phyloP scores from a whole-genome alignment of 345 rosid genomes.

The Xanthoceras sorbifolium region DNA sequence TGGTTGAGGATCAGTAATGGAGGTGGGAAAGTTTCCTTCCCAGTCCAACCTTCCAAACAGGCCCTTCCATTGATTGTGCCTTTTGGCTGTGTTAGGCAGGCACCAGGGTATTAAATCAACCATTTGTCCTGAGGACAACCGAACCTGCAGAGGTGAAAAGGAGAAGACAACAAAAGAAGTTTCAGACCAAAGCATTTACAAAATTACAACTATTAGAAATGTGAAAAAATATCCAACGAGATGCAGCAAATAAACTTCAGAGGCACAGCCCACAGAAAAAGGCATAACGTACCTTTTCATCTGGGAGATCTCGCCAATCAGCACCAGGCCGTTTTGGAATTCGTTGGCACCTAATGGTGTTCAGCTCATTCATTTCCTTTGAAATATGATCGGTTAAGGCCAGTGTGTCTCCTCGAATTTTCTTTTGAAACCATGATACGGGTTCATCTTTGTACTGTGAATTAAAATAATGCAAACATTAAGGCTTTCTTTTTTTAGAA shows the following conservation, averaged over 20 bases:
- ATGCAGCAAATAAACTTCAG: not conserved
- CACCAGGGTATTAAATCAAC: slow-evolving; percentile 79
- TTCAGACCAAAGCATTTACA: not conserved
- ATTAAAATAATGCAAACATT: slow-evolving; percentile 1
- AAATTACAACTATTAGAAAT: not conserved
- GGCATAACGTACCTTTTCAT: slow-evolving; percentile 56
- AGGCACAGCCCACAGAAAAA: not conserved
- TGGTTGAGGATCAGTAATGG: slow-evolving; percentile 86
- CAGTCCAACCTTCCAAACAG: slow-evolving; percentile 86
- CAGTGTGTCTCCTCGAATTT: slow-evolving; percentile 51
- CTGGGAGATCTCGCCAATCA: slow-evolving; percentile 89
- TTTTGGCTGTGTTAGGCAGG: slow-evolving; percentile 73
- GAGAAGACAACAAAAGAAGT: not conserved
- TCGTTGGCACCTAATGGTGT: slow-evolving; percentile 64
- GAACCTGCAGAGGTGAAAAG: slow-evolving; percentile 43
- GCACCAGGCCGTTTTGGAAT: slow-evolving; percentile 89
- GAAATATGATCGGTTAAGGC: slow-evolving; percentile 76
- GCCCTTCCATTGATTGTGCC: slow-evolving; percentile 91
- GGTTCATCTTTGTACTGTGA: slow-evolving; percentile 62
- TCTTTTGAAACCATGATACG: slow-evolving; percentile 84
- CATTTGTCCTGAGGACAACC: slow-evolving; percentile 58
- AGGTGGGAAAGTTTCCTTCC: slow-evolving; percentile 95
- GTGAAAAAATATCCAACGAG: not conserved
- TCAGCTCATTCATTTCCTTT: slow-evolving; percentile 78
- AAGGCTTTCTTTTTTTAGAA: not conserved